Conservation (phyloP, 768 basidiomycete species). For the Collybia sordida region DNA sequence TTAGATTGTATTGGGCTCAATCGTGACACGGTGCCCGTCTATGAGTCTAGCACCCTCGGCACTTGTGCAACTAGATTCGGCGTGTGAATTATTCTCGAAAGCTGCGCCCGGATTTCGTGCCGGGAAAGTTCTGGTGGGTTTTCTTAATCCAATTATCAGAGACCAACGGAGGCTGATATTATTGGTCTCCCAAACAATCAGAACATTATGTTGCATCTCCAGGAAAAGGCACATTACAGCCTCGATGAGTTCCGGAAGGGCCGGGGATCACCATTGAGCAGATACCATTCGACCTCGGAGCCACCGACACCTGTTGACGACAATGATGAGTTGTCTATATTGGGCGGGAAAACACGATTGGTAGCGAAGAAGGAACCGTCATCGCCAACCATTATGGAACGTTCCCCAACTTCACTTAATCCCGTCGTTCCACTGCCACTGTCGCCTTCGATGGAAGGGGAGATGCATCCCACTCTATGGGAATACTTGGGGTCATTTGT, state of each 20-base stretch:
- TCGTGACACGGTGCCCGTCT: slow-evolving; percentile 76
- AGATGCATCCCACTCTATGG: slow-evolving; percentile 61
- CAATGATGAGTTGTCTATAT: slow-evolving; percentile 60
- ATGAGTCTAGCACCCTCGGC: slow-evolving; percentile 79
- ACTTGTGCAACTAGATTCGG: slow-evolving; percentile 70
- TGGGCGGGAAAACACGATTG: slow-evolving; percentile 67
- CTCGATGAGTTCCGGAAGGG: slow-evolving; percentile 65
- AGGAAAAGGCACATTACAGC: slow-evolving; percentile 63
- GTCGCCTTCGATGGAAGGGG: slow-evolving; percentile 45
- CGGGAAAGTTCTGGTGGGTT: slow-evolving; percentile 59
- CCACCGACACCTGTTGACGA: slow-evolving; percentile 46
- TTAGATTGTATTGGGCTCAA: slow-evolving; percentile 71
- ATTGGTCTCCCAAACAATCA: slow-evolving; percentile 17
- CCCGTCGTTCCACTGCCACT: slow-evolving; percentile 74
- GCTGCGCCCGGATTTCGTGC: slow-evolving; percentile 67
- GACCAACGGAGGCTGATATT: background rate
- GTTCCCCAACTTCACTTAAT: slow-evolving; percentile 70
- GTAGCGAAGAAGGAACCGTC: slow-evolving; percentile 61
- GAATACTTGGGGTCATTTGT: slow-evolving; percentile 70
- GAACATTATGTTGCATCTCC: slow-evolving; percentile 65
- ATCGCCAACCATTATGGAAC: slow-evolving; percentile 55
- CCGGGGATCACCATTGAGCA: slow-evolving; percentile 43
- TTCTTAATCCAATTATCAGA: background rate
- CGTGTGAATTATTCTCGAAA: slow-evolving; percentile 72
- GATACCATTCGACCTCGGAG: slow-evolving; percentile 36